Conservation (phyloP, 1,284 basidiomycete genomes). For the Vanrija sp. region DNA sequence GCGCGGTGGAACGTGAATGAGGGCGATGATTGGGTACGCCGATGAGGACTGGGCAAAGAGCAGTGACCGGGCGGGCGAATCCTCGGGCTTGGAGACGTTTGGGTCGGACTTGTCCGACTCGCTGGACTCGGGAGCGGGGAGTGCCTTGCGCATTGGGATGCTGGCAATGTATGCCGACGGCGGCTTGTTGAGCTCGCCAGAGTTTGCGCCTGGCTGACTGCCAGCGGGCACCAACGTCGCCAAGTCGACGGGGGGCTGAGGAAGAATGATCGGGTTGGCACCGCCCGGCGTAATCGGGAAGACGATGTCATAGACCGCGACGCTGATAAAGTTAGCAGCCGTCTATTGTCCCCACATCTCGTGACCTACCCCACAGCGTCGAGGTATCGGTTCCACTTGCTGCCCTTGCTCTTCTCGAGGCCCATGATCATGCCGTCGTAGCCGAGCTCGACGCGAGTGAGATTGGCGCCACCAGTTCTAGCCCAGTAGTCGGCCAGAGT, state of each 20-base stretch:
- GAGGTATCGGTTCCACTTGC: conserved; percentile 36
- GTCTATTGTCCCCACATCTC: not conserved
- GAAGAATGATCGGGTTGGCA: conserved; percentile 46
- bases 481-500: conserved; percentile 45
- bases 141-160: conserved; percentile 24
- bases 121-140: conserved; percentile 11
- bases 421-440: conserved; percentile 45
- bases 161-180: conserved; percentile 43
- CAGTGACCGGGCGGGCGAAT: conserved; percentile 15
- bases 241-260: conserved; percentile 44
- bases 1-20: conserved; percentile 21
- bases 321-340: conserved; percentile 18
- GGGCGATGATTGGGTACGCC: conserved; percentile 44
- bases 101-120: not conserved
- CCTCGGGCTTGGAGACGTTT: not conserved
- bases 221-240: conserved; percentile 32
- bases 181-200: conserved; percentile 16
- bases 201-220: not conserved
- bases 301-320: conserved; percentile 48
- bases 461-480: conserved; percentile 27
- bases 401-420: conserved; percentile 35
- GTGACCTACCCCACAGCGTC: conserved; percentile 39
- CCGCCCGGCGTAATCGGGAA: conserved; percentile 31
- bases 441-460: conserved; percentile 42
- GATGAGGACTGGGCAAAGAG: conserved; percentile 44